phyloP scores from a whole-genome alignment of 257 asterid genomes.

The Apocynum venetum region DNA sequence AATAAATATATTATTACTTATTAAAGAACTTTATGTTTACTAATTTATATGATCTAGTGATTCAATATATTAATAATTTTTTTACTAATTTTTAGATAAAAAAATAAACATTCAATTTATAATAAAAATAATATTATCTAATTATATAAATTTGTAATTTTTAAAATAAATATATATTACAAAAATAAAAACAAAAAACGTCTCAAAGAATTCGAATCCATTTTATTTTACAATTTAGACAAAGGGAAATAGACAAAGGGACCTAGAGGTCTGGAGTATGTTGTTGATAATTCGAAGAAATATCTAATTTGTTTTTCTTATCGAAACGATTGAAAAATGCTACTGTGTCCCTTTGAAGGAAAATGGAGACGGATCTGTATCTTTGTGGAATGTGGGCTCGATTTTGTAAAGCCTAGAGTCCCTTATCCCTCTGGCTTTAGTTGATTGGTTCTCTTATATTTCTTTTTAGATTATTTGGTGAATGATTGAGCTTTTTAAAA shows the following conservation, averaged over 20 bases:
- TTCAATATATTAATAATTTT: too few species aligned
- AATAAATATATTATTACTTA: too few species aligned
- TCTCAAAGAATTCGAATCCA: too few species aligned
- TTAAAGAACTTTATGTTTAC: too few species aligned
- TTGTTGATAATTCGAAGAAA: not conserved
- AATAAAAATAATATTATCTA: too few species aligned
- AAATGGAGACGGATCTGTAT: not conserved
- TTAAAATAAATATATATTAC: too few species aligned
- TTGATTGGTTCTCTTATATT: slow-evolving; percentile 9
- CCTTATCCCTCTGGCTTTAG: slow-evolving; percentile 10
- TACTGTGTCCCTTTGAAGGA: not conserved
- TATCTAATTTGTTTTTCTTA: slow-evolving; percentile 6
- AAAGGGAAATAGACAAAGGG: not conserved
- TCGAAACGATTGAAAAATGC: not conserved
- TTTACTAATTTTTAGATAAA: too few species aligned
- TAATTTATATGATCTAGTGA: too few species aligned
- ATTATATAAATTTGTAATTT: too few species aligned
- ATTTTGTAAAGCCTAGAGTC: not conserved
- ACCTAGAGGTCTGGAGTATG: not conserved
- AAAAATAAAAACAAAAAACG: not conserved
- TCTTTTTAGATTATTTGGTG: not conserved
- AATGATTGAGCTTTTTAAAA: too few species aligned
- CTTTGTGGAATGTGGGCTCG: slow-evolving; percentile 3
- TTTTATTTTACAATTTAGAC: too few species aligned
- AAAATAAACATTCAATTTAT: too few species aligned